Percentiles rank a stretch among this genome's conserved stretches.
These are phyloP conservation scores for Anastatica hierochuntica DNA, from an alignment of 345 rosid genomes.

Conservation along the genomic window DNA sequence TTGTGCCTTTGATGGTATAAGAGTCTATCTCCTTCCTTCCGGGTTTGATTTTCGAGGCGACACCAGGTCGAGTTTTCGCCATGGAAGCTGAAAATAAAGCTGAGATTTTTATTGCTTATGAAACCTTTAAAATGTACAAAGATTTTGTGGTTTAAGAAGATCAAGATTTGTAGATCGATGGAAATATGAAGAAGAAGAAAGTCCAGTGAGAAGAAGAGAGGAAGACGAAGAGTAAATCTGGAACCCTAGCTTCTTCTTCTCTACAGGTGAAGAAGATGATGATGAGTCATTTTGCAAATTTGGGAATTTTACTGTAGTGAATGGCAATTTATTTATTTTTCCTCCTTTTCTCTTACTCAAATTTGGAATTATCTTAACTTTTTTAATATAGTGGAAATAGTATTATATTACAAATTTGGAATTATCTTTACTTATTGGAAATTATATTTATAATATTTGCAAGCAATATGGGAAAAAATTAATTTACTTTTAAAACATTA, in stretches of 20 bases:
- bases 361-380: too few species aligned
- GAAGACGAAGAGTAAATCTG: conserved; percentile 25
- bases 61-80: conserved; percentile 38
- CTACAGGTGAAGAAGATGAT: conserved; percentile 27
- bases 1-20: conserved; percentile 68
- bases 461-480: too few species aligned
- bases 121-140: conserved; percentile 12
- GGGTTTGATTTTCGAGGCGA: conserved; percentile 50
- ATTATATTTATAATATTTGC: too few species aligned
- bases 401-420: too few species aligned
- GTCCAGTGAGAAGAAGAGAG: not conserved
- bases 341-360: not conserved
- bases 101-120: not conserved
- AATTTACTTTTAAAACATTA: too few species aligned
- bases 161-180: conserved; percentile 8
- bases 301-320: not conserved
- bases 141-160: not conserved
- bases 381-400: too few species aligned
- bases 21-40: conserved; percentile 68
- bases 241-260: conserved; percentile 21
- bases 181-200: not conserved
- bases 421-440: too few species aligned
- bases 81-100: conserved; percentile 15
- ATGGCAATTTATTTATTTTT: not conserved
- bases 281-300: conserved; percentile 27